Evolutionary conservation across 371 early-diverging fungal genomes (phyloP).

Genomic region (Mortierella sp.): DNA sequence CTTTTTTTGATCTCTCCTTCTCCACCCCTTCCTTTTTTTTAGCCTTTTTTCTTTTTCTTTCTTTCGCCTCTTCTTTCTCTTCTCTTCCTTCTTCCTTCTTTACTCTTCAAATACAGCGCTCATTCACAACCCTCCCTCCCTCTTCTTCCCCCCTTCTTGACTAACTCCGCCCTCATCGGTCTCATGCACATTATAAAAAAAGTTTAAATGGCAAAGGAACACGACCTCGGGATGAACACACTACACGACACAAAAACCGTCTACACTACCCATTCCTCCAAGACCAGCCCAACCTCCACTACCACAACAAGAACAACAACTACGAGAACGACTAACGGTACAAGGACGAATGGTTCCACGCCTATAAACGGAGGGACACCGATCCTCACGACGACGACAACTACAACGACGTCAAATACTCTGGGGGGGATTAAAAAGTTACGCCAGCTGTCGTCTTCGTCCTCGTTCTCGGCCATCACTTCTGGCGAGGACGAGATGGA

Average conservation of each 20-base stretch:
- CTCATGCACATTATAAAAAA: neutral
- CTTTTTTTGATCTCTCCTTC: neutral
- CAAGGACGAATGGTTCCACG: neutral
- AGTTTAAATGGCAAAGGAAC: conserved; percentile 5
- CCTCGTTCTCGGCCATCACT: conserved; percentile 4
- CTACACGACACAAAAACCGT: neutral
- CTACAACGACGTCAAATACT: neutral
- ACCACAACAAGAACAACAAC: neutral
- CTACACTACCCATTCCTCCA: neutral
- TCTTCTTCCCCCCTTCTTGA: neutral
- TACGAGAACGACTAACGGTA: neutral
- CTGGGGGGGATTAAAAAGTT: neutral
- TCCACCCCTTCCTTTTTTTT: neutral
- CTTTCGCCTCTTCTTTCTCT: neutral
- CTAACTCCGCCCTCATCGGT: neutral
- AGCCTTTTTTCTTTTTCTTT: neutral
- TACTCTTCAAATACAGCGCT: neutral
- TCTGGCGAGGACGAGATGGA: conserved; percentile 2
- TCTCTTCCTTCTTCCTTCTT: neutral
- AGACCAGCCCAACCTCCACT: neutral
- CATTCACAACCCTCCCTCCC: neutral
- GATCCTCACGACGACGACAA: neutral
- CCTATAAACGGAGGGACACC: neutral
- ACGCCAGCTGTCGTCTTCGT: conserved; percentile 12
- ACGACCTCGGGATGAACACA: neutral